Conservation (phyloP, 345 rosid species). For the Arabidopsis thaliana region TAIR10.1 NC_003070.9:10001501-10002000, state of each 20-base stretch:
- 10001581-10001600: constrained; percentile 39
- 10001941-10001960: too few relatives aligned
- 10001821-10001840: background rate
- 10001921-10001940: too few relatives aligned
- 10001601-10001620: constrained; percentile 37
- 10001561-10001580: constrained; percentile 29
- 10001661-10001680: constrained; percentile 36
- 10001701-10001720: constrained; percentile 23
- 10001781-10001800: background rate
- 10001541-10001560: constrained; percentile 9
- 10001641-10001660: constrained; percentile 17
- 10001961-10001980: background rate
- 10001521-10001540: background rate
- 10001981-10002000: background rate
- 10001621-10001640: constrained; percentile 31
- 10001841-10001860: background rate
- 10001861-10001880: background rate
- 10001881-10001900: too few relatives aligned
- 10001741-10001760: constrained; percentile 25
- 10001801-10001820: constrained; percentile 15
- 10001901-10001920: too few relatives aligned
- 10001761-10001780: background rate
- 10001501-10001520: background rate
- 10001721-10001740: constrained; percentile 33
- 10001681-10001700: constrained; percentile 41